Percentiles rank a stretch among this genome's conserved stretches.
Evolutionary conservation across 345 rosid genomes (phyloP).

Genomic region (Citrus mangshanensis): DNA sequence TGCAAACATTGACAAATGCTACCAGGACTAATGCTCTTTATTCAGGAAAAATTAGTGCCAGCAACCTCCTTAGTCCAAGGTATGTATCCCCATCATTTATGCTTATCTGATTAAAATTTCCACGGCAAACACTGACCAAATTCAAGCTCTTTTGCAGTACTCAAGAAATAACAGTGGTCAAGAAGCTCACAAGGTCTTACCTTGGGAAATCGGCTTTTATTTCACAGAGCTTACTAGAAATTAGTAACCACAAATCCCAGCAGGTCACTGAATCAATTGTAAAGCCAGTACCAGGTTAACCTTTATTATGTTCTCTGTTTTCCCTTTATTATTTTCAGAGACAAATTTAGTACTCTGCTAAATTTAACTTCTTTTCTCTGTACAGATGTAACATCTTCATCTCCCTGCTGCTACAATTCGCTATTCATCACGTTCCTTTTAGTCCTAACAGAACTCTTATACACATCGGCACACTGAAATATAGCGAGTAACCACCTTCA

Average conservation of each 20-base stretch:
- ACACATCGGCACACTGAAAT: neutral
- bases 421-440: neutral
- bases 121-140: neutral
- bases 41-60: slow-evolving; percentile 6
- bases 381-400: slow-evolving; percentile 2
- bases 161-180: slow-evolving; percentile 21
- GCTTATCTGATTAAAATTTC: neutral
- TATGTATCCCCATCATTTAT: neutral
- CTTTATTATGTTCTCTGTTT: neutral
- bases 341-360: neutral
- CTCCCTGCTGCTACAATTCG: neutral
- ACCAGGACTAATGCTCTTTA: slow-evolving; percentile 23
- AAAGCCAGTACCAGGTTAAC: slow-evolving; percentile 17
- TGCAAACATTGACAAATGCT: slow-evolving; percentile 24
- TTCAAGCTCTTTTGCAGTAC: slow-evolving; percentile 15
- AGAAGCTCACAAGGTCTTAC: slow-evolving; percentile 32
- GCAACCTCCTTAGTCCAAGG: slow-evolving; percentile 31
- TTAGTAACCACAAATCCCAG: neutral
- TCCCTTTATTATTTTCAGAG: neutral
- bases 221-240: slow-evolving; percentile 23
- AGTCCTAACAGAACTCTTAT: neutral
- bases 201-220: slow-evolving; percentile 32
- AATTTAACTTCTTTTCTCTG: neutral
- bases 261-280: slow-evolving; percentile 8
- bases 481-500: neutral